Percentiles rank a stretch among this genome's conserved stretches.
Evolutionary conservation across 2,329 filamentous ascomycete species (phyloP).

Genomic region (Diplodia scrobiculata): DNA sequence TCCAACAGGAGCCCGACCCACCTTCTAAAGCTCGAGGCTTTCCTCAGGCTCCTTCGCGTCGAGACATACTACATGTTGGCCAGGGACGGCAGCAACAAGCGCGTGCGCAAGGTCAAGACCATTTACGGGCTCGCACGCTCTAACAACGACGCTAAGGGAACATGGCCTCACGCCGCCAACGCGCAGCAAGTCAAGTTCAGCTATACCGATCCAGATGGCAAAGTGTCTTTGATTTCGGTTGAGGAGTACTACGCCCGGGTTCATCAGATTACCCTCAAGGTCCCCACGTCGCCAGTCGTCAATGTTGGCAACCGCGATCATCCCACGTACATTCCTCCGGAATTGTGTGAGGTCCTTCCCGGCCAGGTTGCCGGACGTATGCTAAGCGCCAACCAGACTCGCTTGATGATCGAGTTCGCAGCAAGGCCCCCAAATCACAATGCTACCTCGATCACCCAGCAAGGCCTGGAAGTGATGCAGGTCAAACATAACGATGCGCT

Average conservation of each 20-base stretch:
- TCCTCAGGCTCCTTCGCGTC: constrained; percentile 46
- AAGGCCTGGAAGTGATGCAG: constrained; percentile 28
- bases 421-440: constrained; percentile 39
- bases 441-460: constrained; percentile 32
- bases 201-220: constrained; percentile 20
- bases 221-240: constrained; percentile 23
- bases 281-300: constrained; percentile 37
- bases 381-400: constrained; percentile 36
- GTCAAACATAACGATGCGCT: constrained; percentile 16
- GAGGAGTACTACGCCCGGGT: constrained; percentile 20
- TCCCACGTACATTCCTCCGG: constrained; percentile 41
- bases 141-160: constrained; percentile 39
- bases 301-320: constrained; percentile 36
- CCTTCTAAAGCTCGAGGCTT: constrained; percentile 32
- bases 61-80: constrained; percentile 46
- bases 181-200: constrained; percentile 23
- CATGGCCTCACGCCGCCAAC: constrained; percentile 31
- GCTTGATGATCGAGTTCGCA: constrained; percentile 40
- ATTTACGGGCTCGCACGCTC: constrained; percentile 45
- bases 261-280: constrained; percentile 35
- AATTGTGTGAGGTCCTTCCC: constrained; percentile 40
- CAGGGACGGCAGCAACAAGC: constrained; percentile 41
- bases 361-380: constrained; percentile 39
- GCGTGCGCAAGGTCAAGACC: constrained; percentile 45
- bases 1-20: constrained; percentile 27